These are phyloP conservation scores for Metschnikowia amazonensis DNA, from an alignment of 805 yeast species.

Conservation along the genomic window DNA sequence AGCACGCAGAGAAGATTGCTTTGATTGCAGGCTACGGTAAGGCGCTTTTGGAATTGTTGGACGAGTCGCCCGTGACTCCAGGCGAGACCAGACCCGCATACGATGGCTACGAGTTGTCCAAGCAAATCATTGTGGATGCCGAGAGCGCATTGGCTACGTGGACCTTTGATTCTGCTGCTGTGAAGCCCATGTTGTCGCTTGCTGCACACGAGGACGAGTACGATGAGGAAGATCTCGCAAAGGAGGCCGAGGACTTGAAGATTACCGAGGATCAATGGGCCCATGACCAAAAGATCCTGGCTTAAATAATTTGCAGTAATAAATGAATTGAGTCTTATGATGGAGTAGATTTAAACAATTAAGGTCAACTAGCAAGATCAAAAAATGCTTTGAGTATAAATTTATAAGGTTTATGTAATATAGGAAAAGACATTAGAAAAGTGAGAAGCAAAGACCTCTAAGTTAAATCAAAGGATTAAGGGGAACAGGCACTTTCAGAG, in stretches of 20 bases:
- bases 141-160: conserved; percentile 79
- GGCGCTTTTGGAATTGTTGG: conserved; percentile 76
- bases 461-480: too few species aligned
- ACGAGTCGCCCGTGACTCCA: conserved; percentile 82
- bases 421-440: too few species aligned
- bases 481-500: too few species aligned
- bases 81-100: conserved; percentile 90
- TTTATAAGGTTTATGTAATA: too few species aligned
- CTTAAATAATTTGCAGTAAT: too few species aligned
- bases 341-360: too few species aligned
- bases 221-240: conserved; percentile 41
- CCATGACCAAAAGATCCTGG: conserved; percentile 16
- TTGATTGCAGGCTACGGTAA: conserved; percentile 88
- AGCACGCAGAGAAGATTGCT: conserved; percentile 81
- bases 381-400: too few species aligned
- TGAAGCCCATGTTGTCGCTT: conserved; percentile 75
- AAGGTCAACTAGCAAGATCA: too few species aligned
- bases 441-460: too few species aligned
- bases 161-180: conserved; percentile 81
- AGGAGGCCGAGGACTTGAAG: conserved; percentile 44
- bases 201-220: conserved; percentile 50
- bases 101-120: conserved; percentile 85
- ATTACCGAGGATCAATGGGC: conserved; percentile 34
- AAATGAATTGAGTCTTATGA: too few species aligned
- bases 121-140: conserved; percentile 82